Evolutionary conservation across 2,329 filamentous ascomycete species (phyloP).

Genomic region (Paracorniculantispora psalliotae): DNA sequence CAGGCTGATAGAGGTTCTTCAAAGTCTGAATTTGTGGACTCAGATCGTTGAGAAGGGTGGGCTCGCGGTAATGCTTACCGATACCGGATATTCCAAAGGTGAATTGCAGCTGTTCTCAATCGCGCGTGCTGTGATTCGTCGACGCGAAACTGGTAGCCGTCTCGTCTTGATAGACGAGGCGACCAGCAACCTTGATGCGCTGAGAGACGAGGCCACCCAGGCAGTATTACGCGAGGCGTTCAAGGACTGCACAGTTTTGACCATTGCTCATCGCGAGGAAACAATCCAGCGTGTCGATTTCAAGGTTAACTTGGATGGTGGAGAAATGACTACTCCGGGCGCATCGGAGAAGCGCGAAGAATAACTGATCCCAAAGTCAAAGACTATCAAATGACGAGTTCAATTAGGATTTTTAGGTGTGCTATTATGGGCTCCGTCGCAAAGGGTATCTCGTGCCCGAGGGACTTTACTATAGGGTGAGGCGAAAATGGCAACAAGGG

Average conservation of each 20-base stretch:
- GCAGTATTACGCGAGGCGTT: neutral
- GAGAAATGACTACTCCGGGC: neutral
- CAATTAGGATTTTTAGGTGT: too few relatives aligned
- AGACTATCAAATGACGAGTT: too few relatives aligned
- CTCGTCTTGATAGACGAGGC: constrained; percentile 4
- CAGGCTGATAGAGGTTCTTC: neutral
- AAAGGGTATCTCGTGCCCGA: too few relatives aligned
- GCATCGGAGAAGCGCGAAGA: too few relatives aligned
- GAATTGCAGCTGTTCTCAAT: constrained; percentile 1
- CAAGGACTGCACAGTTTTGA: neutral
- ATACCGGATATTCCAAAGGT: neutral
- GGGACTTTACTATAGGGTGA: too few relatives aligned
- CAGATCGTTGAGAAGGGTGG: neutral
- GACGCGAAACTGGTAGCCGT: neutral
- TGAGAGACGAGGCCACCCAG: neutral
- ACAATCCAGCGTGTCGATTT: neutral
- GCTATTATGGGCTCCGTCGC: too few relatives aligned
- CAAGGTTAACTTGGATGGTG: neutral
- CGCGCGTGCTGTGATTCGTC: neutral
- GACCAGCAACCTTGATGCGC: neutral
- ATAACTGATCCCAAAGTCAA: too few relatives aligned
- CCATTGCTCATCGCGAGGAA: neutral
- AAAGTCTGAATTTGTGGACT: neutral
- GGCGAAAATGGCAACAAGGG: too few relatives aligned
- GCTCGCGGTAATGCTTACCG: neutral